Conservation (phyloP, 2,329 filamentous ascomycete species). For the Hypoxylon sp. region DNA sequence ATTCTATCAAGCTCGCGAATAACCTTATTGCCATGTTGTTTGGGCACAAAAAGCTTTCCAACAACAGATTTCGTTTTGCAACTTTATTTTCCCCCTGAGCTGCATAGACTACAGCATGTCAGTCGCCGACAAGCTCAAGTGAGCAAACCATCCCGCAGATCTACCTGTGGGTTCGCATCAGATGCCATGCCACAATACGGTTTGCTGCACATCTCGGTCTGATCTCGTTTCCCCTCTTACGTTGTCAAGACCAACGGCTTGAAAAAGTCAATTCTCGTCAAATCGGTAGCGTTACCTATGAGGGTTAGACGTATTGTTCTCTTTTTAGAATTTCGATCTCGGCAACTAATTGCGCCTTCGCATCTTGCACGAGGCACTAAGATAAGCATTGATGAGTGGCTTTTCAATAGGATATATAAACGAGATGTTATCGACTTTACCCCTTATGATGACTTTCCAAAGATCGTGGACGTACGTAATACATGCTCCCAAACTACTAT, state of each 20-base stretch:
- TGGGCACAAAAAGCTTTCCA: conserved; percentile 17
- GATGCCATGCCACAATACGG: conserved; percentile 25
- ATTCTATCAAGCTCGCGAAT: conserved; percentile 26
- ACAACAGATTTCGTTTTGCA: conserved; percentile 20
- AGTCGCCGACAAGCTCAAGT: conserved; percentile 32
- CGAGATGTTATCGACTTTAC: no score
- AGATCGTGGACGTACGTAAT: conserved; percentile 1
- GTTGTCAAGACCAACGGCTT: conserved; percentile 8
- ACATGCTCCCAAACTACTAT: no score
- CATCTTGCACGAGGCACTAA: conserved; percentile 7
- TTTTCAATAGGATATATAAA: no score
- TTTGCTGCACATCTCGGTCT: conserved; percentile 41
- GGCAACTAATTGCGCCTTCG: no score
- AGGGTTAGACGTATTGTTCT: no score
- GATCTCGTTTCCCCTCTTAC: conserved; percentile 20
- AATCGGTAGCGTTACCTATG: no score
- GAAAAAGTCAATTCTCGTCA: conserved; percentile 20
- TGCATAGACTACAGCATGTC: conserved; percentile 24
- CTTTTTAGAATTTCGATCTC: no score
- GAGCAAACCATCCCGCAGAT: conserved; percentile 15
- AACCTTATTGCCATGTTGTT: conserved; percentile 34
- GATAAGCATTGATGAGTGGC: no score
- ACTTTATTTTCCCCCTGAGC: conserved; percentile 23
- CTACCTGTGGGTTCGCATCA: conserved; percentile 5
- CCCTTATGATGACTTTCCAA: background rate